Conservation (phyloP, 768 basidiomycete species). For the Pleurotus eryngii region DNA sequence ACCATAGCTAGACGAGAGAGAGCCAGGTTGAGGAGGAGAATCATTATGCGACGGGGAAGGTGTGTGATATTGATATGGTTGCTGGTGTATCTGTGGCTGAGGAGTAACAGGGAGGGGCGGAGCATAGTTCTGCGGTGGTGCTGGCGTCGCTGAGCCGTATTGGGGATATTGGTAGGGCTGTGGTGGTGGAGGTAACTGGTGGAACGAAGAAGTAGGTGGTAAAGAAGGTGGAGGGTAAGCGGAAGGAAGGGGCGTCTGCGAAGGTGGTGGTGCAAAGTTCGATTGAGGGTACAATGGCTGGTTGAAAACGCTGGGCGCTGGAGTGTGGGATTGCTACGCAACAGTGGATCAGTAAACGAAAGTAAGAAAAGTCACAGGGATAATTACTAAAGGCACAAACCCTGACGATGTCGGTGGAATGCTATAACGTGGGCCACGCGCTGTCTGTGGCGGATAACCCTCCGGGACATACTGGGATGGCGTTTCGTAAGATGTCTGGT, state of each 20-base stretch:
- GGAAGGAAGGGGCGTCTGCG: slow-evolving; percentile 30
- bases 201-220: slow-evolving; percentile 31
- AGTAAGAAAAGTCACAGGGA: neutral
- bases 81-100: slow-evolving; percentile 27
- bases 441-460: slow-evolving; percentile 27
- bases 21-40: slow-evolving; percentile 25
- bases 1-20: slow-evolving; percentile 25
- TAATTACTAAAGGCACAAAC: slow-evolving; percentile 50
- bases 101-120: slow-evolving; percentile 21
- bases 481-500: slow-evolving; percentile 30
- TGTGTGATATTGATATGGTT: slow-evolving; percentile 23
- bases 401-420: slow-evolving; percentile 66
- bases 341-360: neutral
- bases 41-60: slow-evolving; percentile 32
- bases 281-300: slow-evolving; percentile 32
- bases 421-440: slow-evolving; percentile 62
- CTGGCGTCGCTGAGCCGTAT: slow-evolving; percentile 31
- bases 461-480: slow-evolving; percentile 29
- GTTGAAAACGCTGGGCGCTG: slow-evolving; percentile 30
- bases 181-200: slow-evolving; percentile 28
- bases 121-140: slow-evolving; percentile 39
- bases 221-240: slow-evolving; percentile 23
- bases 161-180: slow-evolving; percentile 32
- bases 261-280: slow-evolving; percentile 22
- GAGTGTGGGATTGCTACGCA: slow-evolving; percentile 41